phyloP scores from a whole-genome alignment of 2,329 filamentous ascomycete genomes.

The Colletotrichum karsti region DNA sequence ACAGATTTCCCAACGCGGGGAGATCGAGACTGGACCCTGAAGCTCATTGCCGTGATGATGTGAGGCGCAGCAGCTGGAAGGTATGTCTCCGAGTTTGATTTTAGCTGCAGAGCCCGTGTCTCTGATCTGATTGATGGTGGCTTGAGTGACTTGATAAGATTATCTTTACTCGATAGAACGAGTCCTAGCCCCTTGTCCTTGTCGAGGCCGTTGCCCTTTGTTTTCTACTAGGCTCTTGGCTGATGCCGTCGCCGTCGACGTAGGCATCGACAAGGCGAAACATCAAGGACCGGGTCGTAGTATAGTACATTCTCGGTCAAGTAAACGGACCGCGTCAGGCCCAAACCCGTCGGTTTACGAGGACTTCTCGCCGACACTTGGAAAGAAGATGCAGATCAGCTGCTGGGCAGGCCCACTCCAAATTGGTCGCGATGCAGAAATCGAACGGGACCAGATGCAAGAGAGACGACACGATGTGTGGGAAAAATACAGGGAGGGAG shows the following conservation, averaged over 20 bases:
- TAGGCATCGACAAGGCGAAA: not conserved
- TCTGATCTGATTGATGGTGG: not conserved
- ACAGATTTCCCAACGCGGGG: constrained; percentile 9
- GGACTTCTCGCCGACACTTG: constrained; percentile 11
- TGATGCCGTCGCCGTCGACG: not conserved
- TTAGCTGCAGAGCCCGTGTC: not conserved
- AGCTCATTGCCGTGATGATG: not conserved
- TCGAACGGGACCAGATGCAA: constrained; percentile 1
- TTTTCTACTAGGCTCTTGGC: not conserved
- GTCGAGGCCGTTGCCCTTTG: not conserved
- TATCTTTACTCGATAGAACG: not conserved
- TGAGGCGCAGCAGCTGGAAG: not conserved
- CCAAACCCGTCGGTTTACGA: constrained; percentile 24
- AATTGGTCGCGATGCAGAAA: constrained; percentile 13
- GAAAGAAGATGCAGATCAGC: constrained; percentile 12
- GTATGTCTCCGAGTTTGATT: not conserved
- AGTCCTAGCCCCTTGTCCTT: no score
- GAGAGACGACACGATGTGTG: constrained; percentile 2
- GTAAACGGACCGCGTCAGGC: not conserved
- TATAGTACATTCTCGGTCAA: not conserved
- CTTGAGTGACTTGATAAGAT: no score
- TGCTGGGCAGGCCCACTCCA: constrained; percentile 12
- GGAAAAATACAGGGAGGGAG: not conserved
- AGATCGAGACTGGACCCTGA: constrained; percentile 12
- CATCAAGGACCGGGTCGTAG: not conserved